Evolutionary conservation across 176 grass and related monocot genomes (phyloP).

Genomic region (Cymbopogon citratus): DNA sequence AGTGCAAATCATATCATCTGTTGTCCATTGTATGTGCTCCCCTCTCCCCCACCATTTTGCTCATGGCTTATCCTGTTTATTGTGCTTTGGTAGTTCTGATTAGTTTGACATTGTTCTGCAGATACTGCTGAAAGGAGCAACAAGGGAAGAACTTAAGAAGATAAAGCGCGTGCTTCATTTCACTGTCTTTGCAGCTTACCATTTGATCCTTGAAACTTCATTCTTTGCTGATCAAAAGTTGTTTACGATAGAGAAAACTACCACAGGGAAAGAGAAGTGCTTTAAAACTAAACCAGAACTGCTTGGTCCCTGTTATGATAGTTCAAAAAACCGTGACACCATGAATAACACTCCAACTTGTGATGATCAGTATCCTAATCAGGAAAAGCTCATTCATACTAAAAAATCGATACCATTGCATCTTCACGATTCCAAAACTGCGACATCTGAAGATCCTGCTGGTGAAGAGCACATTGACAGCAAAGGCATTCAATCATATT

Average conservation of each 20-base stretch:
- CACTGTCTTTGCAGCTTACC: constrained; percentile 92
- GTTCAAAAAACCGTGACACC: constrained; percentile 18
- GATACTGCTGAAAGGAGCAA: constrained; percentile 90
- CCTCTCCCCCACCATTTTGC: background rate
- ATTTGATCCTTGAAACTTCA: constrained; percentile 90
- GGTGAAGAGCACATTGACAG: background rate
- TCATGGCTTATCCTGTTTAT: background rate
- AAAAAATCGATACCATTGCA: background rate
- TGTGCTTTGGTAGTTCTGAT: background rate
- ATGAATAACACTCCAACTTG: constrained; percentile 19
- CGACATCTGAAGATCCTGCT: constrained; percentile 9
- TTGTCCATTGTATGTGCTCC: background rate
- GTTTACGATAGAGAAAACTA: constrained; percentile 50
- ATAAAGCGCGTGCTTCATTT: constrained; percentile 78
- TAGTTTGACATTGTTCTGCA: constrained; percentile 36
- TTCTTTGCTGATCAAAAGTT: constrained; percentile 86
- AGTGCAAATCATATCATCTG: background rate
- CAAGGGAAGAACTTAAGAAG: constrained; percentile 82
- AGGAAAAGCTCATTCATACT: constrained; percentile 20
- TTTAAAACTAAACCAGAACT: constrained; percentile 19
- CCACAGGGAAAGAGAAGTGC: constrained; percentile 30
- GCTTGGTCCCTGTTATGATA: constrained; percentile 26
- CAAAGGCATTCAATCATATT: constrained; percentile 1
- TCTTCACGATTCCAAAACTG: constrained; percentile 21
- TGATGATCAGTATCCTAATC: constrained; percentile 32